phyloP scores from a whole-genome alignment of 2,329 filamentous ascomycete genomes.

The Stromatinia cepivora region DNA sequence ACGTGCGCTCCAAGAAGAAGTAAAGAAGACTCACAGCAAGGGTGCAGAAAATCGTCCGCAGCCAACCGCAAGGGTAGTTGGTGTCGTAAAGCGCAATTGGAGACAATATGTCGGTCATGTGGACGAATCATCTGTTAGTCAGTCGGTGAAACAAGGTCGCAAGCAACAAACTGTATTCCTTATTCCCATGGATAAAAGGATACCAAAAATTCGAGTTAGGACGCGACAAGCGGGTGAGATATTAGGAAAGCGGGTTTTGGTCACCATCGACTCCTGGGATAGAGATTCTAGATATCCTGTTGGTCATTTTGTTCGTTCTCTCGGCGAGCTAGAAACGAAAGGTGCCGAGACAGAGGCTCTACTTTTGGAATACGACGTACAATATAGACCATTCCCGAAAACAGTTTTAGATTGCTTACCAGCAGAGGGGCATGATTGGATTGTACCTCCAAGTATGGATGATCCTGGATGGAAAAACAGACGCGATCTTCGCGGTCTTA shows the following conservation, averaged over 20 bases:
- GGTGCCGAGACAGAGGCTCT: conserved; percentile 96
- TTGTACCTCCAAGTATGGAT: conserved; percentile 74
- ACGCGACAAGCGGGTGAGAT: conserved; percentile 89
- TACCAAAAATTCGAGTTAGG: conserved; percentile 91
- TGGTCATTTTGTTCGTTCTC: conserved; percentile 88
- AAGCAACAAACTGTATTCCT: conserved; percentile 93
- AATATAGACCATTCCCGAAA: conserved; percentile 96
- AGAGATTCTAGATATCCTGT: conserved; percentile 88
- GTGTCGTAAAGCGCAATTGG: conserved; percentile 94
- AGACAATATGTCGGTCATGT: conserved; percentile 96
- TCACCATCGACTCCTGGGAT: conserved; percentile 95
- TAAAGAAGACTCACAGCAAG: conserved; percentile 78
- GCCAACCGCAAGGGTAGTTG: conserved; percentile 89
- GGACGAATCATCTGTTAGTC: conserved; percentile 79
- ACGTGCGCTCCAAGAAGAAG: conserved; percentile 85
- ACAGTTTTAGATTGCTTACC: conserved; percentile 92
- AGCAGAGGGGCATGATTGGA: conserved; percentile 89
- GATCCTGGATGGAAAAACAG: conserved; percentile 86
- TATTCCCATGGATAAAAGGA: conserved; percentile 95
- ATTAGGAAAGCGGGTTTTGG: conserved; percentile 84
- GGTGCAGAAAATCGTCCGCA: conserved; percentile 75
- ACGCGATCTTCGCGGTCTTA: conserved; percentile 77
- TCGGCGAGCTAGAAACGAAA: conserved; percentile 94
- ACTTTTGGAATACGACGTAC: conserved; percentile 92
- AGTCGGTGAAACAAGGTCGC: conserved; percentile 71